These are phyloP conservation scores for Calonectria hawksworthii DNA, from an alignment of 2,329 filamentous ascomycete genomes.

Conservation along the genomic window DNA sequence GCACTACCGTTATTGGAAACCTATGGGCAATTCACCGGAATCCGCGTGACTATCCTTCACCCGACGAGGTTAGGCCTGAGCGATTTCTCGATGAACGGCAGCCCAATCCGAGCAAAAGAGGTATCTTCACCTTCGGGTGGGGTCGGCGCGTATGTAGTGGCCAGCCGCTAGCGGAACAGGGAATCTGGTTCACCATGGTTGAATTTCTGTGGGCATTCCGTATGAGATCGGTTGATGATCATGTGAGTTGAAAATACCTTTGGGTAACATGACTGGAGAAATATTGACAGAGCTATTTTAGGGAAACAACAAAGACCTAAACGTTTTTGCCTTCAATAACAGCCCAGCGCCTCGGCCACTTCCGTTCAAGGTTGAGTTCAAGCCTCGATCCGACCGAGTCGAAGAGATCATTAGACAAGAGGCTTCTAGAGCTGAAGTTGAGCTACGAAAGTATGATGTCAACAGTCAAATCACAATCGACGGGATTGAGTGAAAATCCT, in stretches of 20 bases:
- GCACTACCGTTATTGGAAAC: neutral
- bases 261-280: no score
- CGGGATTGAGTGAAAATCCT: neutral
- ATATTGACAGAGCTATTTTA: neutral
- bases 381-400: neutral
- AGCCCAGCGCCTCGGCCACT: neutral
- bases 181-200: neutral
- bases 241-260: neutral
- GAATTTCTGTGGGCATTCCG: neutral
- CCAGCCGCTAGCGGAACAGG: neutral
- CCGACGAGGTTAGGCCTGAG: neutral
- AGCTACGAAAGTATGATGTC: neutral
- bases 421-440: neutral
- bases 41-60: neutral
- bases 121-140: neutral
- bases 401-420: neutral
- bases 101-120: neutral
- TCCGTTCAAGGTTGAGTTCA: neutral
- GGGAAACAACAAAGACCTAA: neutral
- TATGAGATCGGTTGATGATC: neutral
- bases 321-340: neutral
- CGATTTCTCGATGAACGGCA: neutral
- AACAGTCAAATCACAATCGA: slow-evolving; percentile 1
- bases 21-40: neutral
- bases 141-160: neutral